Conservation (phyloP, 129 eudicot species). For the Tanacetum coccineum region DNA sequence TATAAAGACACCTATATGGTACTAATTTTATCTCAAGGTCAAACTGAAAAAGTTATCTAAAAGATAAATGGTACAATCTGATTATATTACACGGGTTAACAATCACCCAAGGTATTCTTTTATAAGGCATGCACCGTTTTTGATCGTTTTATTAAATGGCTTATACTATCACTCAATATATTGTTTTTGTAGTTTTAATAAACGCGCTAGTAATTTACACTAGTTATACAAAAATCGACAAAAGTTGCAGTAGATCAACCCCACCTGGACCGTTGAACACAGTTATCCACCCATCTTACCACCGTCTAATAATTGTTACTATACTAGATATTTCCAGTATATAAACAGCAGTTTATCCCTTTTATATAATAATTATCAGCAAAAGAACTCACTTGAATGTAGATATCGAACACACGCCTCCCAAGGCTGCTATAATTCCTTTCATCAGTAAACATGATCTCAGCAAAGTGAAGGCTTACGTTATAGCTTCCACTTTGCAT, state of each 20-base stretch:
- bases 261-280: neutral
- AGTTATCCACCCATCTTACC: neutral
- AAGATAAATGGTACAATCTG: neutral
- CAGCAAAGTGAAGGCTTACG: slow-evolving; percentile 80
- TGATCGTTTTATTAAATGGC: neutral
- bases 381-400: slow-evolving; percentile 54
- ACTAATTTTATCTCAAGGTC: too few species aligned
- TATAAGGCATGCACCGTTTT: neutral
- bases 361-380: neutral
- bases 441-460: slow-evolving; percentile 51
- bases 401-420: slow-evolving; percentile 71
- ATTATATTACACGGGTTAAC: too few species aligned
- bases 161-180: neutral
- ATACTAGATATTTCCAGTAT: neutral
- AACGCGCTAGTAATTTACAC: neutral
- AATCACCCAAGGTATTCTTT: neutral
- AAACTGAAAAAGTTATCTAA: neutral
- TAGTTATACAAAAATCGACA: neutral
- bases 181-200: neutral
- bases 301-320: neutral
- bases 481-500: slow-evolving; percentile 56
- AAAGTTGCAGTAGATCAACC: neutral
- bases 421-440: slow-evolving; percentile 57
- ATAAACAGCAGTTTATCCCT: neutral
- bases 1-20: too few species aligned